phyloP scores from a whole-genome alignment of 1,139 yeast species.

The Candida anutae region DNA sequence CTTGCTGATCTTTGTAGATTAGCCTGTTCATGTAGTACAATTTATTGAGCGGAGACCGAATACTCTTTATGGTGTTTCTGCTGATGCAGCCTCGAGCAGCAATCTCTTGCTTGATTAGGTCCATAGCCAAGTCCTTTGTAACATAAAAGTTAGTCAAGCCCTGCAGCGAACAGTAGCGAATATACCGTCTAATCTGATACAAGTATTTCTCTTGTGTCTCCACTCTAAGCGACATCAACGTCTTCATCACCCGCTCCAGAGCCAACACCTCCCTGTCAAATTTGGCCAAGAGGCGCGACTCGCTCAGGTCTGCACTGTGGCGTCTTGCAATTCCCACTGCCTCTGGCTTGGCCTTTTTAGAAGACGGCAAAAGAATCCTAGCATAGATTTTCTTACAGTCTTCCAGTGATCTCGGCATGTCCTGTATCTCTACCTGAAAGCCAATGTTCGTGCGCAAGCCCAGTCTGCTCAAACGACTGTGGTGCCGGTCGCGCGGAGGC shows the following conservation, averaged over 20 bases:
- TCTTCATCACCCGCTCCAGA: constrained; percentile 1
- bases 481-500: no score
- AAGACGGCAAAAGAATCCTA: background rate
- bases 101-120: constrained; percentile 2
- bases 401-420: background rate
- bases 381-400: background rate
- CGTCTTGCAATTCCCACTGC: no score
- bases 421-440: no score
- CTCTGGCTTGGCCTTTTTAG: no score
- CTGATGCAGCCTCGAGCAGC: constrained; percentile 2
- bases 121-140: constrained; percentile 3
- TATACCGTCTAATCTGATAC: constrained; percentile 4
- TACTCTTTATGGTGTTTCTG: constrained; percentile 3
- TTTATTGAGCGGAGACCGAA: constrained; percentile 3
- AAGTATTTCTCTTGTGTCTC: constrained; percentile 4
- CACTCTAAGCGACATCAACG: background rate
- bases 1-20: constrained; percentile 2
- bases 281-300: constrained; percentile 1
- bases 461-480: no score
- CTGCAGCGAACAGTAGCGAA: constrained; percentile 3
- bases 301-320: background rate
- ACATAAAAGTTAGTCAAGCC: constrained; percentile 3
- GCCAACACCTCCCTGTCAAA: constrained; percentile 3
- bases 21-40: constrained; percentile 3
- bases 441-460: no score